Conservation (phyloP, 345 rosid genomes). For the Euclidium syriacum region DNA sequence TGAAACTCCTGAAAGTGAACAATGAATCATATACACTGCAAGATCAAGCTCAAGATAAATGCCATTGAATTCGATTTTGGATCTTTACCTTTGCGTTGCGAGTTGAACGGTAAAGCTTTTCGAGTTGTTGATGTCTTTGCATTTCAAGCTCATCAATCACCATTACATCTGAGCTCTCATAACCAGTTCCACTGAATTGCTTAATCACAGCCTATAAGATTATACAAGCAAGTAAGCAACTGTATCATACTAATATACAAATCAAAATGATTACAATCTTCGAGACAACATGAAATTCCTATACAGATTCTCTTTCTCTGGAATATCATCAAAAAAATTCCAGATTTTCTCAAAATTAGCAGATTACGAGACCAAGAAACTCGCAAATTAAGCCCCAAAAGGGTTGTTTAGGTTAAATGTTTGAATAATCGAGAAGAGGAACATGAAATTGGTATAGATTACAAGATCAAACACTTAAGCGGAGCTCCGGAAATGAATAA, state of each 20-base stretch:
- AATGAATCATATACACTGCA: not conserved
- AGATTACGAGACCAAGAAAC: no score
- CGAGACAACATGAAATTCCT: not conserved
- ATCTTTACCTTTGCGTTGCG: constrained; percentile 66
- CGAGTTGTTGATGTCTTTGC: constrained; percentile 94
- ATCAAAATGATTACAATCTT: not conserved
- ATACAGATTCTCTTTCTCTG: no score
- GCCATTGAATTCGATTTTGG: not conserved
- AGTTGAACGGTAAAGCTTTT: constrained; percentile 77
- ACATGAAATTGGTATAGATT: not conserved
- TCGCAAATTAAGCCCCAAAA: no score
- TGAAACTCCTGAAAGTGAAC: constrained; percentile 71
- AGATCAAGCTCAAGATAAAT: not conserved
- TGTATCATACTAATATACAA: not conserved
- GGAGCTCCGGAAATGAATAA: not conserved
- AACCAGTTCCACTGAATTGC: constrained; percentile 84
- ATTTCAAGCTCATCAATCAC: constrained; percentile 89
- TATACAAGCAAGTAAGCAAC: not conserved
- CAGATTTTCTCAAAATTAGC: no score
- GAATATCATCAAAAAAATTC: no score
- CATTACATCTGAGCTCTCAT: constrained; percentile 81
- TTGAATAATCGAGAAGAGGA: no score
- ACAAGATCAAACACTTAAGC: not conserved
- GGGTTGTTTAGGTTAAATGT: no score
- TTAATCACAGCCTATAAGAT: constrained; percentile 82